These are phyloP conservation scores for Phytophthora sp. DNA, from an alignment of 352 stramenopile species.

Conservation along the genomic window DNA sequence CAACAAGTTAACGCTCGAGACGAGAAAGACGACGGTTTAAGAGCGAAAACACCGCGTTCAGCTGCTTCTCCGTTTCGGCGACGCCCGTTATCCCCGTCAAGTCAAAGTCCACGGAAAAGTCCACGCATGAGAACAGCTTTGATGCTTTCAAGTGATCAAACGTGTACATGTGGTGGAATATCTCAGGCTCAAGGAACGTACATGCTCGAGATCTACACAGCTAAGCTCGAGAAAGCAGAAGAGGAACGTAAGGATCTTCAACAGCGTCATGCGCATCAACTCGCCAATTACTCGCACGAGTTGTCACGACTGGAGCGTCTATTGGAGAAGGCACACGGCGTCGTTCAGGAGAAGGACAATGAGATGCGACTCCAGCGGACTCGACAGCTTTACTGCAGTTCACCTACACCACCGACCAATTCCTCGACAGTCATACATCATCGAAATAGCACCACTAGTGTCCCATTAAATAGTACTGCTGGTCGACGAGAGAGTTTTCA, in stretches of 20 bases:
- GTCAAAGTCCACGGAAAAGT: constrained; percentile 9
- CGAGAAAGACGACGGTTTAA: constrained; percentile 9
- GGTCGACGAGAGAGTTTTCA: constrained; percentile 25
- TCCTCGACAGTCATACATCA: background rate
- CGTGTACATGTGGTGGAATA: constrained; percentile 9
- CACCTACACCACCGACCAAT: constrained; percentile 8
- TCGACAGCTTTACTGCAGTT: constrained; percentile 51
- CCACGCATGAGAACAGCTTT: constrained; percentile 9
- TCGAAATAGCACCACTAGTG: constrained; percentile 17
- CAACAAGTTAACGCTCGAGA: constrained; percentile 14
- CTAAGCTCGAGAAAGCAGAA: constrained; percentile 52
- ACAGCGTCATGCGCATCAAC: constrained; percentile 60
- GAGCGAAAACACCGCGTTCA: constrained; percentile 1
- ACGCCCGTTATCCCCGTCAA: constrained; percentile 12
- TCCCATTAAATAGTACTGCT: constrained; percentile 13
- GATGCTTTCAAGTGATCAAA: constrained; percentile 1
- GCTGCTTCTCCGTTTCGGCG: constrained; percentile 2
- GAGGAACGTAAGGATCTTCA: constrained; percentile 56
- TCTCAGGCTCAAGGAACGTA: constrained; percentile 14
- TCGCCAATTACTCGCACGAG: constrained; percentile 73
- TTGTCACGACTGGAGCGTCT: constrained; percentile 72
- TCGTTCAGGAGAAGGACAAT: constrained; percentile 64
- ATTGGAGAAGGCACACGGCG: constrained; percentile 56
- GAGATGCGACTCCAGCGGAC: constrained; percentile 61
- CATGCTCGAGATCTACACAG: constrained; percentile 34